Conservation (phyloP, 2,329 filamentous ascomycete species). For the Fusarium citri region DNA sequence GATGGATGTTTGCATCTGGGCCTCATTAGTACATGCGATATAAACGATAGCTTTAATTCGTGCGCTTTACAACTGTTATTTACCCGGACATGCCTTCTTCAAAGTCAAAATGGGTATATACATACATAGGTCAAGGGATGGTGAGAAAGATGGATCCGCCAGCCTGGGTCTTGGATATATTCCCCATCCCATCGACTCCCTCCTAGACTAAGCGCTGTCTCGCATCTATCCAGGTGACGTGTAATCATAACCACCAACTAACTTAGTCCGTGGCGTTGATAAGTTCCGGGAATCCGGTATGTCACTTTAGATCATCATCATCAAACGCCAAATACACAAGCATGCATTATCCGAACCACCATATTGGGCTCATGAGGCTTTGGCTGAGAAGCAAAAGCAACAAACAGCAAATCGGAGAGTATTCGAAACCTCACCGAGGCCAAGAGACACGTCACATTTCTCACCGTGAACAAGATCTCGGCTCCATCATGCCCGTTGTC, state of each 20-base stretch:
- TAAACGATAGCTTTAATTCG: not conserved
- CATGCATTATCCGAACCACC: not conserved
- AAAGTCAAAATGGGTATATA: not conserved
- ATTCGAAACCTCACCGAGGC: constrained; percentile 3
- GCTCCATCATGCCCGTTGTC: not conserved
- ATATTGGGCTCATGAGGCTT: not conserved
- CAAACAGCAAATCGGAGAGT: constrained; percentile 2
- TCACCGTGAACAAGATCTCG: constrained; percentile 7
- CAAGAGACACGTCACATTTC: constrained; percentile 11
- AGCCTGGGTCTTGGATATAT: constrained; percentile 12
- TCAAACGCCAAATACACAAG: not conserved
- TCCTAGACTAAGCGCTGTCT: not conserved
- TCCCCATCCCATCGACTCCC: not conserved
- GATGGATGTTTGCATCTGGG: not conserved
- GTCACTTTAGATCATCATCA: not conserved
- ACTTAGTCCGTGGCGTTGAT: not conserved
- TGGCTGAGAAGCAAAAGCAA: not conserved
- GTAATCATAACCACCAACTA: not conserved
- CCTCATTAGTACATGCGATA: not conserved
- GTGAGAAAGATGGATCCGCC: constrained; percentile 7
- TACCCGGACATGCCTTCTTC: not conserved
- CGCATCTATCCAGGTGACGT: not conserved
- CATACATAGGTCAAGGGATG: not conserved
- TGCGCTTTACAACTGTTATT: not conserved
- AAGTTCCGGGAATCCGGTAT: constrained; percentile 24